Base-by-base conservation (phyloP, 73 alveolate species). In the Halteria grandinella region DNA sequence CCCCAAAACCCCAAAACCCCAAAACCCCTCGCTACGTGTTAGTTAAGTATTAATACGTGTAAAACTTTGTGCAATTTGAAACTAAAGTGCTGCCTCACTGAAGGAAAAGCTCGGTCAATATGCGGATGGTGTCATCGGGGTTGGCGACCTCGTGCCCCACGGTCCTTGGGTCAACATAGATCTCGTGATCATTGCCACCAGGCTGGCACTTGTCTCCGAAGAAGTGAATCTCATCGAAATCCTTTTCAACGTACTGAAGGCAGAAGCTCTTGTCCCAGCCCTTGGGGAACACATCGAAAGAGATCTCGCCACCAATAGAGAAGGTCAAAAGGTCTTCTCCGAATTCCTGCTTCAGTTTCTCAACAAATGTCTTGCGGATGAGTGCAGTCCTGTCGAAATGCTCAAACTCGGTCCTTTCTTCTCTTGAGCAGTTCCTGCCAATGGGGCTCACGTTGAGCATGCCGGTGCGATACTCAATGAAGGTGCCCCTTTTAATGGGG, bases 111-210 rank as follows among this genome's bases (percentile, higher is more conserved):
- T 91, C 93, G 32, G 47, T 79, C 10, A 95, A 47, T 15, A 62
- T 48, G 57, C 77, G 77, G 21, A 91, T 80, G 41, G 99, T 95
- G 29, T 95, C 98, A 50, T 94, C 94, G 12, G 97, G 97, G 44
- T 39, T 71, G 44, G 80, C 82, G 36, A 95, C 99, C 28, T 55
- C 74, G 55, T 91, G 90, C 43, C 98, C 97, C 18, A 94, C 77
- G 15, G 97, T 94, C 63, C 95, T 90, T 48, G 74, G 93, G 60
- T 86, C 86, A 37, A 71, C 87, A 40, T 71, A 92, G 55, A 95
- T 95, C 85, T 95, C 98, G 87, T 86, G 89, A 86, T 96, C 99
- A 73, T 96, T 96, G 37, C 99, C 99, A 37, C 99, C 99, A 39
- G 74, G 89, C 60, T 55, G 60, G 58, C 98, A 93, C 66, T 83